These are phyloP conservation scores for Sphagnurus paluster DNA, from an alignment of 1,284 basidiomycete genomes.

Conservation along the genomic window DNA sequence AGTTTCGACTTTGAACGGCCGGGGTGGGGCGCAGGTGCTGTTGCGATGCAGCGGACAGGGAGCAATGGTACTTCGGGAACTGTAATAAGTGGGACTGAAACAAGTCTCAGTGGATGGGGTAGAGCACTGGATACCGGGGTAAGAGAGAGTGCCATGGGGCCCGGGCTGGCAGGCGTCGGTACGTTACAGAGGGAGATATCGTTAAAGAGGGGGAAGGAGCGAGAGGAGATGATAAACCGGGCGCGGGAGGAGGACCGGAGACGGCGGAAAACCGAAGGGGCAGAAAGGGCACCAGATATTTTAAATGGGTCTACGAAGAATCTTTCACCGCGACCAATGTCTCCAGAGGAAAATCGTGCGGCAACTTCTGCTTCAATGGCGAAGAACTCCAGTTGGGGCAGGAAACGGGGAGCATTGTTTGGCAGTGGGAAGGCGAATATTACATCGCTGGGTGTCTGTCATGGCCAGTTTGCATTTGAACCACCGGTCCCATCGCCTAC, in stretches of 20 bases:
- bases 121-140: conserved; percentile 24
- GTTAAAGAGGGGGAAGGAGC: conserved; percentile 35
- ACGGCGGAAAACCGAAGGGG: conserved; percentile 19
- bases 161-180: conserved; percentile 41
- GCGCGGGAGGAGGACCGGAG: conserved; percentile 24
- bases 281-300: conserved; percentile 16
- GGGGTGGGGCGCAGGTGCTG: conserved; percentile 33
- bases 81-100: conserved; percentile 25
- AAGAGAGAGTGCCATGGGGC: conserved; percentile 33
- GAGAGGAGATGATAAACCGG: conserved; percentile 29
- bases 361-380: conserved; percentile 17
- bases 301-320: conserved; percentile 15
- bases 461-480: conserved; percentile 49
- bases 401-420: conserved; percentile 28
- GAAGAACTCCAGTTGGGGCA: conserved; percentile 37
- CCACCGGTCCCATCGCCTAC: conserved; percentile 45
- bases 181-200: conserved; percentile 39
- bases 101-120: conserved; percentile 19
- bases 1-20: conserved; percentile 76
- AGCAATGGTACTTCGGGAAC: conserved; percentile 32
- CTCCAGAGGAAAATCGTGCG: conserved; percentile 14
- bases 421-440: conserved; percentile 23
- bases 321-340: conserved; percentile 6
- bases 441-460: conserved; percentile 31
- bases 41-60: conserved; percentile 30